Evolutionary conservation across 495 filamentous ascomycete genomes (phyloP), one percentile per base, ranked within the genome.

Genomic region (Aspergillus saccharolyticus): DNA sequence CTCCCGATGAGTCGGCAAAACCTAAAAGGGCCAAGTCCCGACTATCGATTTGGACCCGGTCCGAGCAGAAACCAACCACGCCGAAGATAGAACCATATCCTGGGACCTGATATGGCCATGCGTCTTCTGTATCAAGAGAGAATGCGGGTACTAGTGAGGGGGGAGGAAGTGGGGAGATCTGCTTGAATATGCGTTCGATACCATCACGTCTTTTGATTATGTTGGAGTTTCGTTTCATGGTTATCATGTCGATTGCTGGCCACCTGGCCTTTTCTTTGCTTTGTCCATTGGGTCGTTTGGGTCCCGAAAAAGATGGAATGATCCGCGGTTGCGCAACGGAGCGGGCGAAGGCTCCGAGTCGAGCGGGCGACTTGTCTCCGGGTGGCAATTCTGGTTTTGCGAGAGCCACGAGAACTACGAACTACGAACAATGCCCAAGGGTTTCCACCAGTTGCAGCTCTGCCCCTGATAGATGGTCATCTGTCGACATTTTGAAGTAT

Each of bases 61-160:
- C 70, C 0, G 70, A 69, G 43, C 55, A 58, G 33, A 67, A 69
- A 20, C 54, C 25, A 50, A 48, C 67, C 16, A 57, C 57, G 2
- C 44, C 56, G 10, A 71, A 68, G 44, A 65, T 73, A 44, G 56
- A 66, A 42, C 75, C 74, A 44, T 78, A 78, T 52, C 75, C 74
- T 10, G 75, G 75, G 8, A 78, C 75, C 50, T 78, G 58, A 71
- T 17, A 46, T 14, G 18, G 25, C n/a, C 19, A 12, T 47, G n/a
- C n/a, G n/a, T n/a, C n/a, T n/a, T n/a, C n/a, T n/a, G n/a, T n/a
- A n/a, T n/a, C n/a, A n/a, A n/a, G n/a, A n/a, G n/a, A n/a, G n/a
- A n/a, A n/a, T n/a, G n/a, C n/a, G n/a, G n/a, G n/a, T n/a, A n/a
- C n/a, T n/a, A n/a, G n/a, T n/a, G n/a, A n/a, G n/a, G n/a, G n/a